Percentiles rank a stretch among this genome's conserved stretches.
Evolutionary conservation across 2,329 filamentous ascomycete species (phyloP).

Genomic region (Fusarium stilboides): DNA sequence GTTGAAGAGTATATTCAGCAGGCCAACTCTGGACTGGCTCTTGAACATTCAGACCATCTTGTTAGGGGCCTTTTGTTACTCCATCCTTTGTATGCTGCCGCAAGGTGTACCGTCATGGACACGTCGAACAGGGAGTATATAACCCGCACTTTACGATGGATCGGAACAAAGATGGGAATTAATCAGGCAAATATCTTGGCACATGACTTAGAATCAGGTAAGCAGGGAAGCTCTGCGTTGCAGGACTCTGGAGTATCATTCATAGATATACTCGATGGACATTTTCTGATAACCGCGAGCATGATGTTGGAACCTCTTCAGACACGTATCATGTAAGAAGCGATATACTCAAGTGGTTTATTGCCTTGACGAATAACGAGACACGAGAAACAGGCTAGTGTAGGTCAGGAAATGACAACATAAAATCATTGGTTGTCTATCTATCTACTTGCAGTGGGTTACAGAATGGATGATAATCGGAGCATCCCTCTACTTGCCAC

Average conservation of each 20-base stretch:
- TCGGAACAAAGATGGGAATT: constrained; percentile 19
- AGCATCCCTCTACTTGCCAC: constrained; percentile 23
- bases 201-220: background rate
- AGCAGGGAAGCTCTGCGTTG: constrained; percentile 12
- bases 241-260: constrained; percentile 11
- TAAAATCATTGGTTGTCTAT: background rate
- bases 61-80: background rate
- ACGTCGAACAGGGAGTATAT: background rate
- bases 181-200: constrained; percentile 10
- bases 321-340: too few species aligned
- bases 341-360: too few species aligned
- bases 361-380: too few species aligned
- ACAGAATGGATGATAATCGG: constrained; percentile 11
- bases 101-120: constrained; percentile 12
- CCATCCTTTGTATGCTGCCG: constrained; percentile 14
- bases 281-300: constrained; percentile 20
- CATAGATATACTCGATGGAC: constrained; percentile 23
- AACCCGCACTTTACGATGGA: background rate
- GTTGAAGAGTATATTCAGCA: constrained; percentile 3
- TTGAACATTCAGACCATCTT: background rate
- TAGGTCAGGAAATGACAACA: too few species aligned
- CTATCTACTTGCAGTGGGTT: background rate
- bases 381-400: too few species aligned
- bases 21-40: background rate
- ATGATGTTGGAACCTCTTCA: constrained; percentile 16